Evolutionary conservation across 352 stramenopile species (phyloP).

Genomic region (Blastocystis sp.): DNA sequence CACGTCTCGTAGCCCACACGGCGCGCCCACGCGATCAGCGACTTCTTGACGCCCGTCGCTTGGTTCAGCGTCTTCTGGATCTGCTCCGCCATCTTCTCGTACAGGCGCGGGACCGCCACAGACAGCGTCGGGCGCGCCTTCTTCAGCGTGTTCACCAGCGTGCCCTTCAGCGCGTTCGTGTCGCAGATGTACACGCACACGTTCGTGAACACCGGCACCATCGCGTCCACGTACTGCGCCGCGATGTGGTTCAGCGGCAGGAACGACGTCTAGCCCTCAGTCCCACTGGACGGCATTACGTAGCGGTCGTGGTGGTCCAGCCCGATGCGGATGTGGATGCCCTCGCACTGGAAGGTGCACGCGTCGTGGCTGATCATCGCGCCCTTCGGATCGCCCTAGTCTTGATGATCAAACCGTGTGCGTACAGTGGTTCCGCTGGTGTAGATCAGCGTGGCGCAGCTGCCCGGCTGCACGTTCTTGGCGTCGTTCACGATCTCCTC

Average conservation of each 20-base stretch:
- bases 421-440: conserved; percentile 78
- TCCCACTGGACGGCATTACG: background rate
- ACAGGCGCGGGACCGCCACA: conserved; percentile 80
- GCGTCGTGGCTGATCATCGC: conserved; percentile 81
- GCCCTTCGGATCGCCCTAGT: conserved; percentile 78
- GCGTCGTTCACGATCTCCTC: conserved; percentile 65
- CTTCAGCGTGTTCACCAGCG: conserved; percentile 76
- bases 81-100: conserved; percentile 79
- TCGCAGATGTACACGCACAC: conserved; percentile 76
- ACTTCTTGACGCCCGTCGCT: conserved; percentile 81
- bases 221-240: conserved; percentile 75
- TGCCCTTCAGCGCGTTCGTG: conserved; percentile 79
- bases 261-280: conserved; percentile 71
- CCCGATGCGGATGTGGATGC: conserved; percentile 44
- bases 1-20: conserved; percentile 73
- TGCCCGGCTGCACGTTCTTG: conserved; percentile 72
- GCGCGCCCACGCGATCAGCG: conserved; percentile 85
- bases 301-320: conserved; percentile 72
- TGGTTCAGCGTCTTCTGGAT: conserved; percentile 66
- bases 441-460: conserved; percentile 81
- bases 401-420: background rate
- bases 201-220: conserved; percentile 73
- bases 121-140: conserved; percentile 79
- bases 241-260: conserved; percentile 76
- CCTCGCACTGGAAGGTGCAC: conserved; percentile 64